Percentiles rank a stretch among this genome's conserved stretches.
Evolutionary conservation across 495 filamentous ascomycete species (phyloP).

Genomic region (Talaromyces nanjingensis): DNA sequence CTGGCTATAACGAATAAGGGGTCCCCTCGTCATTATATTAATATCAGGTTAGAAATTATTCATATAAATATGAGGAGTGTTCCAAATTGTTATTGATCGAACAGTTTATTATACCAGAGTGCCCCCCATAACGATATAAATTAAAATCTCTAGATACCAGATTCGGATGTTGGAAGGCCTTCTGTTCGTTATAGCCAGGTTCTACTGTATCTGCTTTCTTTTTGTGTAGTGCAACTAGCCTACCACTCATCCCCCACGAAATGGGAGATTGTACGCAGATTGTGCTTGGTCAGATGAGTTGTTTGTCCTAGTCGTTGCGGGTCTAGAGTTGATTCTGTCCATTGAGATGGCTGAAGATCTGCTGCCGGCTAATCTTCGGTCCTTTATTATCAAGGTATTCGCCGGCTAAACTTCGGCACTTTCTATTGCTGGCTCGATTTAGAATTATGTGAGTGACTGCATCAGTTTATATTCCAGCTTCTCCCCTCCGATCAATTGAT

Average conservation of each 20-base stretch:
- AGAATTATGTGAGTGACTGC: neutral
- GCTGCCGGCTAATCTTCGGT: constrained; percentile 8
- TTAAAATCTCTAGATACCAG: no score
- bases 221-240: neutral
- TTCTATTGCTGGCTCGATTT: neutral
- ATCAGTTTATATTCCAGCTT: neutral
- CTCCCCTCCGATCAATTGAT: neutral
- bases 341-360: neutral
- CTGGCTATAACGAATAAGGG: no score
- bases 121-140: no score
- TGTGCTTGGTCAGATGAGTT: neutral
- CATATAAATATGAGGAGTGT: no score
- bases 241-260: neutral
- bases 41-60: no score
- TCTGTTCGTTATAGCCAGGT: no score
- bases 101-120: no score
- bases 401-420: constrained; percentile 10
- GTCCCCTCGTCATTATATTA: no score
- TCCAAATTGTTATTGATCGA: no score
- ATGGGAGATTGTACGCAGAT: neutral
- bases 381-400: neutral
- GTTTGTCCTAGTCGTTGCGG: neutral
- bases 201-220: neutral
- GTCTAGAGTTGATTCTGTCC: neutral
- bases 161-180: no score